A percentile compares a stretch with the other conserved stretches of the same genome.
Evolutionary conservation across 108 stramenopile species (phyloP).

Genomic region (Aureococcus anophagefferens): DNA sequence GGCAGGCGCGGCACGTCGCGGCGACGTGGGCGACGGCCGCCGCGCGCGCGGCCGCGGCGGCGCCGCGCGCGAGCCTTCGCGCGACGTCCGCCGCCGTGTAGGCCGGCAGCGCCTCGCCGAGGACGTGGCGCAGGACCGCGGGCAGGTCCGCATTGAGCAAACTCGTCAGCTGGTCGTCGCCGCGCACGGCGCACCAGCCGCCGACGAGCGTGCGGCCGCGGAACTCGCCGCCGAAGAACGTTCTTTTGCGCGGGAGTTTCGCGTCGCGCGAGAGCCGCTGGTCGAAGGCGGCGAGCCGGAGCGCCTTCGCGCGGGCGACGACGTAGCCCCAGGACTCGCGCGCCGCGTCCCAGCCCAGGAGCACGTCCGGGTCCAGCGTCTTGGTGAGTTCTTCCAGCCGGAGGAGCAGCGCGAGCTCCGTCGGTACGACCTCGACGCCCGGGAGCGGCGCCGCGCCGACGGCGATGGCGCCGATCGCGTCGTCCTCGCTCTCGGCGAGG

Average conservation of each 20-base stretch:
- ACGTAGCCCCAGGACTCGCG: constrained; percentile 38
- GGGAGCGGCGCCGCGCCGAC: neutral
- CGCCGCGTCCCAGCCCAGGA: constrained; percentile 28
- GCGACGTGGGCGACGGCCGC: constrained; percentile 7
- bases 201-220: constrained; percentile 37
- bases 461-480: neutral
- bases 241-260: constrained; percentile 6
- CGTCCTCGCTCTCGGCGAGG: neutral
- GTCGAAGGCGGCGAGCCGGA: constrained; percentile 3
- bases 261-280: constrained; percentile 22
- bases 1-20: constrained; percentile 7
- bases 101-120: too few species aligned
- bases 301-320: constrained; percentile 18
- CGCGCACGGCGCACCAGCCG: constrained; percentile 37
- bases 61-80: constrained; percentile 9
- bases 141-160: neutral
- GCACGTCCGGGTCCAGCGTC: constrained; percentile 18
- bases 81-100: constrained; percentile 21
- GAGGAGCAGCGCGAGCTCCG: constrained; percentile 6
- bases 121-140: constrained; percentile 9
- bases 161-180: constrained; percentile 35
- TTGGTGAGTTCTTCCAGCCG: constrained; percentile 7
- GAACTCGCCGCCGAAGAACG: constrained; percentile 28
- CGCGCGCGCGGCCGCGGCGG: constrained; percentile 18
- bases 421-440: neutral